Evolutionary conservation across 352 stramenopile genomes (phyloP), one percentile per base, ranked within the genome.

Genomic region (Phytophthora pini): DNA sequence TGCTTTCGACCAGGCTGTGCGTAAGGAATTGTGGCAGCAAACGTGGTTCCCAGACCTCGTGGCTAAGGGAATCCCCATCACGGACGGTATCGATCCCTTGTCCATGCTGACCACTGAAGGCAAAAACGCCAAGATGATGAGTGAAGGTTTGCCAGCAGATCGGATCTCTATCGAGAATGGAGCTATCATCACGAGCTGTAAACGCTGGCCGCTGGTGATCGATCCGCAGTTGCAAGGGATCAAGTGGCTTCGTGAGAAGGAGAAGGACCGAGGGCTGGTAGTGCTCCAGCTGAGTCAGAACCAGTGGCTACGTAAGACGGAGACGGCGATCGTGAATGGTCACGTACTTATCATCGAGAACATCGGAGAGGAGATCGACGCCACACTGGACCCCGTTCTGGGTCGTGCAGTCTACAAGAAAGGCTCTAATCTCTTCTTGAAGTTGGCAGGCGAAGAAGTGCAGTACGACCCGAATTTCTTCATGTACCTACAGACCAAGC

Each of bases 111-210:
- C 96, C 15, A 98, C 95, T 15, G 96, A 99, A 55, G 94, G 93
- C 8, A 98, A 98, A 67, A 99, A 98, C 56, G 95, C 96, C 4
- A 97, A 98, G 69, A 99, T 99, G 96, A 97, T 98, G 65, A 98
- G 90, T 60, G 95, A 99, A 60, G 97, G 97, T 6, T 73, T 99
- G 13, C 97, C 97, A 7, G 96, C 96, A 39, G 97, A 99, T 83
- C 90, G 97, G 24, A 98, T 99, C 51, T 99, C 94, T 24, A 96
- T 99, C 22, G 97, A 99, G 61, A 99, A 99, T 68, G 95, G 97
- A 39, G 94, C 96, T 1, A 98, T 99, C 53, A 98, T 99, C 68
- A 98, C 87, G 29, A 98, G 96, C 50, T 99, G 95, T 73, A 98
- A 99, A 69, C 89, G 97, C 5, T 99, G 97, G 97, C 97, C 96